phyloP scores from a whole-genome alignment of 2,329 filamentous ascomycete species.

The Cladosporium colombiae region DNA sequence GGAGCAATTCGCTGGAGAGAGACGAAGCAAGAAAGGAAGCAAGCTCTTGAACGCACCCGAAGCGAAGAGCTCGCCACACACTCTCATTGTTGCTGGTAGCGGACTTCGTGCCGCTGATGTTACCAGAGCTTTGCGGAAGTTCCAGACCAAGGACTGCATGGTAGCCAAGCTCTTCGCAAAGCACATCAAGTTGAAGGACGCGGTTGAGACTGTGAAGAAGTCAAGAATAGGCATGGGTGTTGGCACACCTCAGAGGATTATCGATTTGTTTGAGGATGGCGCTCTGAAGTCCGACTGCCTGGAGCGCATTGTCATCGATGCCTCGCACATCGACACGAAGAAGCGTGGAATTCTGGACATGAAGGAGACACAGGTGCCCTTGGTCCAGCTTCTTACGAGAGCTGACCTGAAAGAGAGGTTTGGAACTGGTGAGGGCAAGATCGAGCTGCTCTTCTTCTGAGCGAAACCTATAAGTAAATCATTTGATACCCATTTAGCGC shows the following conservation, averaged over 20 bases:
- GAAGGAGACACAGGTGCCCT: constrained; percentile 83
- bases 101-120: constrained; percentile 85
- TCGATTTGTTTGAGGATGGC: constrained; percentile 81
- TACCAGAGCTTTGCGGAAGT: constrained; percentile 72
- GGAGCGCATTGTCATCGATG: constrained; percentile 82
- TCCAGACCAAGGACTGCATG: constrained; percentile 73
- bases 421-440: constrained; percentile 51
- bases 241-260: constrained; percentile 81
- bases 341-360: constrained; percentile 93
- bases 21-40: constrained; percentile 49
- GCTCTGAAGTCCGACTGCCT: constrained; percentile 47
- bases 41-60: constrained; percentile 66
- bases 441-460: constrained; percentile 61
- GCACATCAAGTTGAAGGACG: constrained; percentile 92
- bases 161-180: constrained; percentile 96
- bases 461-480: neutral
- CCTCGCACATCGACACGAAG: constrained; percentile 91
- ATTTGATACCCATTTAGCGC: constrained; percentile 14
- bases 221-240: constrained; percentile 78
- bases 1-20: constrained; percentile 57
- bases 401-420: constrained; percentile 73
- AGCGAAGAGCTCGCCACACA: constrained; percentile 67
- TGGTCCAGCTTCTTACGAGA: constrained; percentile 72
- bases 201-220: constrained; percentile 71
- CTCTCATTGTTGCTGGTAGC: constrained; percentile 81